Base-by-base conservation (phyloP, 345 rosid species). In the Linum tenue region DNA sequence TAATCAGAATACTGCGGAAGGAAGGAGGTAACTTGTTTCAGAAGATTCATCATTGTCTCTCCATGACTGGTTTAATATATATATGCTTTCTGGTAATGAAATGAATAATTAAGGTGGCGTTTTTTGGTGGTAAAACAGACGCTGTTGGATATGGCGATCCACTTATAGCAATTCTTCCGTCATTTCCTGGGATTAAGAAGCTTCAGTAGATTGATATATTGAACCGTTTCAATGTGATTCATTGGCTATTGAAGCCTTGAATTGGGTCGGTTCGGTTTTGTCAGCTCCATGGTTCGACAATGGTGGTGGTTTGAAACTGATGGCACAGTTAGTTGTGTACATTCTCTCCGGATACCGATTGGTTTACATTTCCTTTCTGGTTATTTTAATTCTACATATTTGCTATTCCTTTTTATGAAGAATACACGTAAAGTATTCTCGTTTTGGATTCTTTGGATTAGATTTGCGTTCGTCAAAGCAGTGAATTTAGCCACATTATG, bases 131-230 rank as follows among this genome's bases (percentile, higher is more conserved):
- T 22, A 22, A 22, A 44, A 70, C 94, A 92, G 98, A 90, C 66
- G 86, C 96, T 4, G 86, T 92, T 15, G 98, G 97, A 72, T 88
- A 86, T 56, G 85, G 86, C 8, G 98, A 92, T 75, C 83, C 91
- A 56, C 95, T 90, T 59, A 75, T 92, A 12, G 82, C 87, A 15
- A 78, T 92, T 76, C 90, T 90, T 59, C 97, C 97, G 4, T 89
- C 96, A 2, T 86, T 90, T 72, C 94, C 96, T 10, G 96, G 91
- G 69, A 88, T 92, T 71, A 92, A 92, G 90, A 83, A 83, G 85
- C 96, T 90, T 64, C 85, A 80, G 73, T 89, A 82, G 69, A 60
- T 62, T 38, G 60, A 35, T 22, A n/a, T n/a, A 22, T 22, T 22
- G 31, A 22, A 22, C 31, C 31, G 31, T 22, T 22, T 22, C 31